Evolutionary conservation across 2,329 filamentous ascomycete species (phyloP).

Genomic region (Triangularia setosa): DNA sequence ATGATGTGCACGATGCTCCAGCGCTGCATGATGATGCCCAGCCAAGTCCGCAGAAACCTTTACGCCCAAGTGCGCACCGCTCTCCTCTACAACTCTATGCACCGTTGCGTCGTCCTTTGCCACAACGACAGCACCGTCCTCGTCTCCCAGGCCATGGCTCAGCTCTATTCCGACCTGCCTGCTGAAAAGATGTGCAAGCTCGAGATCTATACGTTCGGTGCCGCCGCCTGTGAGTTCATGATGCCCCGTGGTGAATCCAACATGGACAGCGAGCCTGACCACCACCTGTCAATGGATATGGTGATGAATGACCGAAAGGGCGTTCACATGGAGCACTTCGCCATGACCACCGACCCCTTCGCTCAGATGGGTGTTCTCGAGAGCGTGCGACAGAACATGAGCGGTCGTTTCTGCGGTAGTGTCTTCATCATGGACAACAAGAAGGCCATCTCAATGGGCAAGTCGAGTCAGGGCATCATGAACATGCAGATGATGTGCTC

Average conservation of each 20-base stretch:
- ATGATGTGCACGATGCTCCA: conserved; percentile 37
- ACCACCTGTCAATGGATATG: conserved; percentile 21
- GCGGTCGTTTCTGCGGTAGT: conserved; percentile 37
- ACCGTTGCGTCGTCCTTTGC: conserved; percentile 37
- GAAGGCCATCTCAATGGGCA: neutral
- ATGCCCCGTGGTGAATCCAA: conserved; percentile 31
- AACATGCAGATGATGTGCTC: conserved; percentile 1
- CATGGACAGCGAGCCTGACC: conserved; percentile 16
- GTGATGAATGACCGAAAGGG: conserved; percentile 16
- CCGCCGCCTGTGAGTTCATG: conserved; percentile 36
- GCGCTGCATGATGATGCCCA: conserved; percentile 31
- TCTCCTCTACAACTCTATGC: conserved; percentile 32
- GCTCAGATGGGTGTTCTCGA: conserved; percentile 37
- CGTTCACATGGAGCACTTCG: conserved; percentile 37
- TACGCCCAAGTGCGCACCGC: conserved; percentile 36
- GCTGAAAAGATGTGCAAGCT: conserved; percentile 35
- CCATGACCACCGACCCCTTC: conserved; percentile 36
- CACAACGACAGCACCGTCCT: conserved; percentile 39
- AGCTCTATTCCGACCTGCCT: conserved; percentile 38
- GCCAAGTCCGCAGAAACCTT: conserved; percentile 29
- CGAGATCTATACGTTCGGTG: conserved; percentile 44
- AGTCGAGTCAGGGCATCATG: neutral
- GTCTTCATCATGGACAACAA: conserved; percentile 35
- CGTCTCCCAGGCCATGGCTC: conserved; percentile 34
- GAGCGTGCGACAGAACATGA: conserved; percentile 34